Evolutionary conservation across 2,329 filamentous ascomycete genomes (phyloP).

Genomic region (Corniculantispora saksenae): DNA sequence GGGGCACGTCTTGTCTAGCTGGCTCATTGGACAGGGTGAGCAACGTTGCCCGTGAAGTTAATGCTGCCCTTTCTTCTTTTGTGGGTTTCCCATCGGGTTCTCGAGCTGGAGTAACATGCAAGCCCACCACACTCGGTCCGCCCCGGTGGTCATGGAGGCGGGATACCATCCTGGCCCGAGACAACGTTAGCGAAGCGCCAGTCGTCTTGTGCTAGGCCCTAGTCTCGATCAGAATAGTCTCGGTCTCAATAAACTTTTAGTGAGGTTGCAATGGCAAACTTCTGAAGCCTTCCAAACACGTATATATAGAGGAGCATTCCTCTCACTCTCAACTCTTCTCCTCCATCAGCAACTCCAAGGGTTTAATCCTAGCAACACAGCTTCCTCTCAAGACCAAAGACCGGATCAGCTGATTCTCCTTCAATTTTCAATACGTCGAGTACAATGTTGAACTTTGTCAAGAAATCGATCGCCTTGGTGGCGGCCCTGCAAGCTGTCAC

Average conservation of each 20-base stretch:
- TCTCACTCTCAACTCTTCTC: background rate
- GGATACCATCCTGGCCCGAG: background rate
- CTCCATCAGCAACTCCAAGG: background rate
- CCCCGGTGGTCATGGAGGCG: background rate
- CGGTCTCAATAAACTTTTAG: background rate
- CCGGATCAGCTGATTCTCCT: background rate
- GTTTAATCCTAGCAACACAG: background rate
- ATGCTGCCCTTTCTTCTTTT: background rate
- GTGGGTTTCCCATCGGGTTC: background rate
- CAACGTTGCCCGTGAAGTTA: conserved; percentile 3
- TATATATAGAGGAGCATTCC: conserved; percentile 7
- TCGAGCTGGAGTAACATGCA: background rate
- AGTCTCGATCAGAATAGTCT: background rate
- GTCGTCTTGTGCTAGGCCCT: background rate
- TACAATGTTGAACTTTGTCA: conserved; percentile 31
- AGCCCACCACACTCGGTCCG: background rate
- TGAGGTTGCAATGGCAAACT: background rate
- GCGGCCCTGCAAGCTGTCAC: conserved; percentile 29
- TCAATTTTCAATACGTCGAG: background rate
- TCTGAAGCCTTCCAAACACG: background rate
- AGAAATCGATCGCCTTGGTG: conserved; percentile 29
- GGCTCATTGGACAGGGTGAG: background rate
- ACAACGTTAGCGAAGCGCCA: conserved; percentile 4
- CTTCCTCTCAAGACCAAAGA: background rate
- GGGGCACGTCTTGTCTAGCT: background rate